Evolutionary conservation across 2,329 filamentous ascomycete species (phyloP), one percentile per base, ranked within the genome.

Genomic region (Sporothrix pseudoabietina): DNA sequence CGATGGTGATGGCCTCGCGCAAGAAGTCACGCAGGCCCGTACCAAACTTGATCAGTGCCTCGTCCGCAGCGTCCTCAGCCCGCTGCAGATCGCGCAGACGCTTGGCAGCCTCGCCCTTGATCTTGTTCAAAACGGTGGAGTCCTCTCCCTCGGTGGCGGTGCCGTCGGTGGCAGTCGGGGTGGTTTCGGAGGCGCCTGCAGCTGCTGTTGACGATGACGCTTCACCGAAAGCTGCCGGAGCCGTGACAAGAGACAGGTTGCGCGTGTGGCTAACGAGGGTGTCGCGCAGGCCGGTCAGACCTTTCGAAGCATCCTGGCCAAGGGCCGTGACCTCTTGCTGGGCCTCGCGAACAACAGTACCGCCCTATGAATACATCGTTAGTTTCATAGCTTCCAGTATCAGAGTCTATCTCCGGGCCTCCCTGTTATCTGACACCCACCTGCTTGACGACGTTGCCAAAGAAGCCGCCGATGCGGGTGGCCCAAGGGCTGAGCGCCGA

Each of bases 401-500:
- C 22, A 44, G 44, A 39, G 55, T 0, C 12, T 1, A 30, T 55
- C 52, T 26, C 22, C 22, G 9, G 52, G 14, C 19, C 4, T 16
- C 44, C 44, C 14, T 3, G 10, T 8, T 26, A 26, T 55, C 22
- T 22, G n/a, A 30, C n/a, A 55, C 69, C 69, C 49, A 92, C 91
- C 89, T 97, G 94, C 83, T 97, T 97, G 80, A 94, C 92, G n/a
- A 97, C 94, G 78, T 88, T 95, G 65, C 93, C 92, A 79, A 97
- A 91, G 80, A 97, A 92, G 7, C 94, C 95, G 49, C 96, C 95
- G 44, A 99, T 89, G 77, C 88, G 90, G 30, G 92, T 90, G 61
- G 95, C 96, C 96, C 96, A 99, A 12, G 94, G 92, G 78, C 94
- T 97, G 79, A 99, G 93, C 32, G 94, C 94, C 79, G 94, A 94